phyloP scores from a whole-genome alignment of 2,329 filamentous ascomycete genomes.

The Hymenoscyphus fraxineus region DNA sequence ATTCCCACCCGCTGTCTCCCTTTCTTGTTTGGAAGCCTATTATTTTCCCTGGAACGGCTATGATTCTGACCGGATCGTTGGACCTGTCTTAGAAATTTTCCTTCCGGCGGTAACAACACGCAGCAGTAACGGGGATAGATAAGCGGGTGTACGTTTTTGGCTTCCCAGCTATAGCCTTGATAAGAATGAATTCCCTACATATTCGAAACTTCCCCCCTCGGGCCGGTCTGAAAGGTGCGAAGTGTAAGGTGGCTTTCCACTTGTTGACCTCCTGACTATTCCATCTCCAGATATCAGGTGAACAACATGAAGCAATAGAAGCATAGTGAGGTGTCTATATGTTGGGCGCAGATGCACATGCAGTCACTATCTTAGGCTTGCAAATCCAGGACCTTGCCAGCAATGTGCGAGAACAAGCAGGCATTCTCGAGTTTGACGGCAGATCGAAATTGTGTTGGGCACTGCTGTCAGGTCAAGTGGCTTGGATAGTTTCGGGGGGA shows the following conservation, averaged over 20 bases:
- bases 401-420: background rate
- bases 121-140: slow-evolving; percentile 8
- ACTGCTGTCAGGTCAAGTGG: slow-evolving; percentile 7
- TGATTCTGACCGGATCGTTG: background rate
- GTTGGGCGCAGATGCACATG: slow-evolving; percentile 10
- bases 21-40: background rate
- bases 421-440: slow-evolving; percentile 4
- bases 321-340: slow-evolving; percentile 11
- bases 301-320: slow-evolving; percentile 5
- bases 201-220: background rate
- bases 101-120: slow-evolving; percentile 3
- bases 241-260: slow-evolving; percentile 9
- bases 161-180: background rate
- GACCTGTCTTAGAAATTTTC: slow-evolving; percentile 4
- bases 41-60: background rate
- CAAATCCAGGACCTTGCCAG: slow-evolving; percentile 1
- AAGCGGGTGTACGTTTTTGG: slow-evolving; percentile 4
- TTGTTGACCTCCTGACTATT: slow-evolving; percentile 5
- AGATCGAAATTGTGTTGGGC: slow-evolving; percentile 3
- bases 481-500: background rate
- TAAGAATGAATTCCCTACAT: slow-evolving; percentile 4
- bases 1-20: slow-evolving; percentile 5
- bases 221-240: background rate
- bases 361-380: slow-evolving; percentile 7
- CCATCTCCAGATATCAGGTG: slow-evolving; percentile 7